Evolutionary conservation across 2,329 filamentous ascomycete species (phyloP), one percentile per base, ranked within the genome.

Genomic region (Phaeosphaeria sp.): DNA sequence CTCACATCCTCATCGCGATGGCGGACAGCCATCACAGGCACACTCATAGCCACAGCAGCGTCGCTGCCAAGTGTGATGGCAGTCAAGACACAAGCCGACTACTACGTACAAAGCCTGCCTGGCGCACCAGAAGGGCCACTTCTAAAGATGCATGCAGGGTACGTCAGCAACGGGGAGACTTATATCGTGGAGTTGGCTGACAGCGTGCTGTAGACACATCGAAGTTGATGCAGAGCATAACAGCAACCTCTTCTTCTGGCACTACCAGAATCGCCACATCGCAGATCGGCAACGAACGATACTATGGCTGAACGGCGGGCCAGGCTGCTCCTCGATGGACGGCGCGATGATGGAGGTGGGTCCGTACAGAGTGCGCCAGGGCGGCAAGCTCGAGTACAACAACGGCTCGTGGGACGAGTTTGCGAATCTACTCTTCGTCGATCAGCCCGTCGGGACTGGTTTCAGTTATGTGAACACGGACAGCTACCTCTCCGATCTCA

Each of bases 321-420:
- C 95, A 1, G 95, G 96, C 25, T 99, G 95, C 79, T 97, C 93
- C 77, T 98, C 94, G 25, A 93, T 97, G 84, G 96, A 99, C 77
- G 95, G 94, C 66, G 93, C 92, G 2, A 79, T 98, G 82, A 98
- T 98, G 88, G 95, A 99, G 78, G 87, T 99, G 63, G 95, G 95
- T 0, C 95, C 95, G 1, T 99, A 97, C 77, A 85, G 95, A 64
- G 81, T 99, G 56, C 89, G 90, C 72, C 86, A 94, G 65, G 86
- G 90, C 30, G 78, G 84, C 78, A 83, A 89, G 71, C 81, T 99
- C 56, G 83, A 82, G 56, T 88, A 92, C 75, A 97, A 97, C 76
- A 90, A 96, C 54, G 95, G 95, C n/a, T 93, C 93, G 0, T 99
- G 96, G 96, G 90, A 97, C 77, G 94, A 99, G 80, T 99, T 98